Conservation (phyloP, 2,329 filamentous ascomycete species). For the Colletotrichum sp. region DNA sequence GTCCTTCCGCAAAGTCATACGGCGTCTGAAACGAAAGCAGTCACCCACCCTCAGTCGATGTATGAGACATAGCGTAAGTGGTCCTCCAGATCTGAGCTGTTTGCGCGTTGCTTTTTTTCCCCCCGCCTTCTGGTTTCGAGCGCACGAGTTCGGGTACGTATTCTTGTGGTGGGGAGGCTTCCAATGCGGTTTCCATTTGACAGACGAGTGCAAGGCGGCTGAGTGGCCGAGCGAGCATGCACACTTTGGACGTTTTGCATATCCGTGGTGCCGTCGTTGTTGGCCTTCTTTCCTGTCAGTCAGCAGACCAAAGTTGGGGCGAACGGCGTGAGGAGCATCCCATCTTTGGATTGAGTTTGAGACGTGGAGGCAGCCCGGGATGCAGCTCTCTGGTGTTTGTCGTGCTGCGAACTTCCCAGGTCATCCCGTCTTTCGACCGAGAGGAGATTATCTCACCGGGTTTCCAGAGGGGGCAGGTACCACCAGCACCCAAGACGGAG, state of each 20-base stretch:
- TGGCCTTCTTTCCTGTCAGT: not conserved
- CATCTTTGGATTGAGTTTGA: slow-evolving; percentile 11
- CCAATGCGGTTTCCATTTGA: not conserved
- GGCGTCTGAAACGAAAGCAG: not conserved
- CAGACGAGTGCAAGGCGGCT: not conserved
- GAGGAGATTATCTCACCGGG: not conserved
- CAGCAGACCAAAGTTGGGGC: not conserved
- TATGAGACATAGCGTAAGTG: not conserved
- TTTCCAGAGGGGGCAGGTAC: slow-evolving; percentile 11
- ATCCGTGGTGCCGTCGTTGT: not conserved
- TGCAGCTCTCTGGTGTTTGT: not conserved
- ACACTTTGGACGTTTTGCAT: not conserved
- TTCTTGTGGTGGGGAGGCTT: not conserved
- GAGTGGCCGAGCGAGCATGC: not conserved
- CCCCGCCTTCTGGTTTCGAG: not conserved
- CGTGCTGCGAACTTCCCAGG: not conserved
- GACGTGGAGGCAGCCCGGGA: not conserved
- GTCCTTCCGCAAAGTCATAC: not conserved
- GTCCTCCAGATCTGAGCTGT: slow-evolving; percentile 2
- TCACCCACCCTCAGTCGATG: not conserved
- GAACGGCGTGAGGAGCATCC: not conserved
- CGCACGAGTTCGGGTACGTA: not conserved
- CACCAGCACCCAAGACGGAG: slow-evolving; percentile 1
- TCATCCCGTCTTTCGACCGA: not conserved
- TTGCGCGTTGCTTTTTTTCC: not conserved